phyloP scores from a whole-genome alignment of 2,329 filamentous ascomycete genomes.

The Bipolaris gigantea region DNA sequence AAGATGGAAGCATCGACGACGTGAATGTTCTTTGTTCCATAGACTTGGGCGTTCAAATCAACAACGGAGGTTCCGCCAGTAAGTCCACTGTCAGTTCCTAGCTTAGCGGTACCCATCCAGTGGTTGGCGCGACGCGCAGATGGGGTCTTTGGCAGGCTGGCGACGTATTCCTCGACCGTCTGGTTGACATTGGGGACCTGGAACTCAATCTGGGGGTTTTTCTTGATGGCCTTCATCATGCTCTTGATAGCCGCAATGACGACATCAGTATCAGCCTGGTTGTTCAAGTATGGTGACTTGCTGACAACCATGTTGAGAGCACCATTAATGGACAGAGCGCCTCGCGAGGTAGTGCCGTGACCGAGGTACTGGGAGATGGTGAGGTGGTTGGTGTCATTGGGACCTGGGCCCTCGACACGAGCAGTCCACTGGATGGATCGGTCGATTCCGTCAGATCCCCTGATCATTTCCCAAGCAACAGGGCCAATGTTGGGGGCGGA shows the following conservation, averaged over 20 bases:
- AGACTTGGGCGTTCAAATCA: slow-evolving; percentile 54
- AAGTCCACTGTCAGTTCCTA: slow-evolving; percentile 50
- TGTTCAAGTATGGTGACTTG: slow-evolving; percentile 60
- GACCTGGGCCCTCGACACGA: slow-evolving; percentile 60
- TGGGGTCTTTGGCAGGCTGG: slow-evolving; percentile 47
- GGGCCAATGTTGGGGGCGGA: slow-evolving; percentile 68
- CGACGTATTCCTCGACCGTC: slow-evolving; percentile 60
- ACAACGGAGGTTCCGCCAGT: slow-evolving; percentile 51
- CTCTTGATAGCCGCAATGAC: slow-evolving; percentile 67
- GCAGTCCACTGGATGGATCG: slow-evolving; percentile 69
- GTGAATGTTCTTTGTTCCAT: slow-evolving; percentile 51
- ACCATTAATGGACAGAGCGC: slow-evolving; percentile 62
- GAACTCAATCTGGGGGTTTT: slow-evolving; percentile 59
- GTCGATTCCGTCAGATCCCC: slow-evolving; percentile 59
- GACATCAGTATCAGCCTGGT: slow-evolving; percentile 62
- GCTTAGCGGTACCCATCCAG: slow-evolving; percentile 61
- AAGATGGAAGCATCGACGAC: slow-evolving; percentile 54
- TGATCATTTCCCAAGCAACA: slow-evolving; percentile 63
- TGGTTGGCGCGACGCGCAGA: slow-evolving; percentile 49
- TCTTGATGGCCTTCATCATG: slow-evolving; percentile 57
- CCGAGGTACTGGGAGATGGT: slow-evolving; percentile 62
- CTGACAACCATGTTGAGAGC: slow-evolving; percentile 62
- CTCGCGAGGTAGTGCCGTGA: slow-evolving; percentile 63
- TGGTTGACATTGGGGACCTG: slow-evolving; percentile 55
- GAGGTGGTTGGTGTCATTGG: slow-evolving; percentile 45